Evolutionary conservation across 202 grass and related monocot genomes (phyloP).

Genomic region (Panicum virgatum): DNA sequence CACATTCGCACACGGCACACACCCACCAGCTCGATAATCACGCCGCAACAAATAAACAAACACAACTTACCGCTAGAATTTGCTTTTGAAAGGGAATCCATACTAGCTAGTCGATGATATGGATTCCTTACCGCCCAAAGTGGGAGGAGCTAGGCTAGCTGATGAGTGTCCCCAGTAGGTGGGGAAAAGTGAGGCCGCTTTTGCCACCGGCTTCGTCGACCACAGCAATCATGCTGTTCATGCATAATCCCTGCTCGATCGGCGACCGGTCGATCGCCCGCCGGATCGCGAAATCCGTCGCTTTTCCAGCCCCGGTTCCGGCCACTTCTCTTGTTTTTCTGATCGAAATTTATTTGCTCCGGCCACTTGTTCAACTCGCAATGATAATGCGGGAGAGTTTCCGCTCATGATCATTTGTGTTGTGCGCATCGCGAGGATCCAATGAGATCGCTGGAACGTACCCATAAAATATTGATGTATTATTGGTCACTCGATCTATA

Average conservation of each 20-base stretch:
- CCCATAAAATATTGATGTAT: constrained; percentile 43
- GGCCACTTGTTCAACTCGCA: neutral
- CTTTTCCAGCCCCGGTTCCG: neutral
- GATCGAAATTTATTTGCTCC: neutral
- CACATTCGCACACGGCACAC: neutral
- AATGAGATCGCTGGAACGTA: neutral
- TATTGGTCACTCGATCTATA: constrained; percentile 47
- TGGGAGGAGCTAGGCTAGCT: constrained; percentile 50
- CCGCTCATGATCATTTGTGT: neutral
- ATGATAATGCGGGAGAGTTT: constrained; percentile 20
- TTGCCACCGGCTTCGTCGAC: constrained; percentile 64
- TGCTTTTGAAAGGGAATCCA: constrained; percentile 1
- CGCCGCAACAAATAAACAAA: neutral
- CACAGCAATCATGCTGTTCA: constrained; percentile 61
- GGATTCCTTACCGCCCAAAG: constrained; percentile 82
- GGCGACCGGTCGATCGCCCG: constrained; percentile 14
- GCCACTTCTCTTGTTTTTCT: neutral
- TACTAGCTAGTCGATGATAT: neutral
- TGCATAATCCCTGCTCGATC: constrained; percentile 4
- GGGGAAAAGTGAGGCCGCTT: constrained; percentile 46
- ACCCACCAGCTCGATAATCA: neutral
- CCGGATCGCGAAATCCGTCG: constrained; percentile 38
- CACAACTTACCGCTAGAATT: neutral
- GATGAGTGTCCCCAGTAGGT: constrained; percentile 32
- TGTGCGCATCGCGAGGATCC: constrained; percentile 34